Evolutionary conservation across 768 basidiomycete genomes (phyloP), one percentile per base, ranked within the genome.

Genomic region (Goffeauzyma gilvescens): DNA sequence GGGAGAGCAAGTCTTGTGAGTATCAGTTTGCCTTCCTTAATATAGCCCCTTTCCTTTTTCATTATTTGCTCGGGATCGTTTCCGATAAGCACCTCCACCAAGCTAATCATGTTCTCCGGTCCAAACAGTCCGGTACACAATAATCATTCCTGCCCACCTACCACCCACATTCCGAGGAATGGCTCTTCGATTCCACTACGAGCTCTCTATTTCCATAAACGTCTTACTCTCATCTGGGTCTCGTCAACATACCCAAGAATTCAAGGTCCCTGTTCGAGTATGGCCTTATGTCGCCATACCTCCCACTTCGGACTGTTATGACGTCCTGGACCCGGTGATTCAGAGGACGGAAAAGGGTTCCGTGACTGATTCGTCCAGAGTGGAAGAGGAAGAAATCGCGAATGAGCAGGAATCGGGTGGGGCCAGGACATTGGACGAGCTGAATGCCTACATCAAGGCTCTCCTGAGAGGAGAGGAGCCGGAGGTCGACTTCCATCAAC

Each of bases 161-260:
- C 93, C 93, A 2, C 93, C 93, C 0, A 85, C 87, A 0, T 93
- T 82, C 66, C 72, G 74, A 34, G 90, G 93, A 2, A 76, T 80
- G 32, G 71, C 78, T 3, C 68, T 95, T 46, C 72, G 70, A 54
- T 89, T 98, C 58, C 79, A 79, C 3, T 96, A 96, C 57, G 78
- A 87, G 50, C 72, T 98, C 10, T 69, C 81, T n/a, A 72, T 96
- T 1, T 87, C 87, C 1, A 78, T 82, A 0, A 89, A 69, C 30
- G 57, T 55, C 34, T 28, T 47, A 13, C 49, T 51, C 2, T 53
- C 55, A 5, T 35, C 37, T n/a, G 54, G 52, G 17, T 37, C 20
- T 55, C 10, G 68, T 67, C 26, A 72, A 68, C 49, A 74, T 73
- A 53, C 68, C 69, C 57, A 43, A 40, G 60, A 55, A 80, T 81